Base-by-base conservation (phyloP, 2,329 filamentous ascomycete species). In the Penicillium paneum region DNA sequence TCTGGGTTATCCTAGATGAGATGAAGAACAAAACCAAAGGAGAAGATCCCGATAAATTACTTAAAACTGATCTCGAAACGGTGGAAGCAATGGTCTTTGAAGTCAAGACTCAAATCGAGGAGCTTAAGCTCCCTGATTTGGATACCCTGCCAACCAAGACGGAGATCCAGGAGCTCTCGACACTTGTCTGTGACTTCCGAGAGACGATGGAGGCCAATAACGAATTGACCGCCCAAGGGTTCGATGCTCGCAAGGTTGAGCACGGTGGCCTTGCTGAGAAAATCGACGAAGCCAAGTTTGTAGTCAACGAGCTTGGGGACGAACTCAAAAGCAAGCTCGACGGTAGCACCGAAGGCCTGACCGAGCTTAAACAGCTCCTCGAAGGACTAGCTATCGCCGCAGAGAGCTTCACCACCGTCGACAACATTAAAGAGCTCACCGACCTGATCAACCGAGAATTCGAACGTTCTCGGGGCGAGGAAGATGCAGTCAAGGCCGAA, bases 381-480 rank as follows among this genome's bases (percentile, higher is more conserved):
- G 89, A 92, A 64, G 82, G 83, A 6, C 76, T 97, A 2, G 83
- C 90, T 55, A 87, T 89, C 34, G 74, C 74, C 13, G 71, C 78
- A 15, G 73, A 75, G 52, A 72, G 67, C 36, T 77, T 77, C 54
- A 74, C 72, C 31, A 79, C 77, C 0, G 74, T 75, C 15, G 79
- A 83, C n/a, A 87, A 86, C 58, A 76, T 92, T 49, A 87, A 86
- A 64, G 86, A 88, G 52, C 81, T 92, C 70, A 83, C 86, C 38
- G 86, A 90, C 51, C 83, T 85, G 2, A 85, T 97, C 73, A 91
- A 89, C 71, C 78, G 83, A 1, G 92, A 97, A 68, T 96, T 97
- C 56, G 91, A 97, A 65, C 89, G 92, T 59, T 87, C 90, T 11
- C 88, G 90, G 63, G 85, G 86, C 15, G 85, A 89, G n/a, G 81